Evolutionary conservation across 2,329 filamentous ascomycete species (phyloP), one percentile per base, ranked within the genome.

Genomic region (Botryosphaeria dothidea): DNA sequence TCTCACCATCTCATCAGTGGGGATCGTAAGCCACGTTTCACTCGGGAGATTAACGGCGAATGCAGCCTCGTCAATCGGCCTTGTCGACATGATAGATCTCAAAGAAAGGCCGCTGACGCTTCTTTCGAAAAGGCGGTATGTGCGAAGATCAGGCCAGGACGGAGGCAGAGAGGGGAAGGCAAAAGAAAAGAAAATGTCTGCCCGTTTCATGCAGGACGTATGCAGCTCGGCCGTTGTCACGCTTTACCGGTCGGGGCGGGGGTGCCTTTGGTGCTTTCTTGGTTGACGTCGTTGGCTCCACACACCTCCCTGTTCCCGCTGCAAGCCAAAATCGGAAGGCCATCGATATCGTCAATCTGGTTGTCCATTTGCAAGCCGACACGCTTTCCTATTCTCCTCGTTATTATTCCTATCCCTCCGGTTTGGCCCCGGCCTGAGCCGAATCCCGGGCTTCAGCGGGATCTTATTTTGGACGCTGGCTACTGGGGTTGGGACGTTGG

Each of bases 221-320:
- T 43, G 56, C 56, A 60, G 56, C 38, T 46, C 41, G 25, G 56
- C 41, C 41, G 56, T 46, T 60, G 54, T 25, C 15, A 60, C 27
- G 41, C 41, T 46, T 46, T 46, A 45, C 27, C 27, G 25, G 56
- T 25, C 13, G 34, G 41, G 38, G 41, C 27, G 25, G 27, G n/a
- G 41, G n/a, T 29, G 4, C 7, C 31, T 23, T 17, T 25, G n/a
- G 1, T 25, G 43, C 43, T 21, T 52, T 21, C 17, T 27, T 29
- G 4, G 11, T 15, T 6, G 21, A n/a, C 17, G 23, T 25, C 21
- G 38, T 11, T 43, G 25, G 23, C 38, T 23, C 43, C 25, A 57
- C n/a, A 11, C 25, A 57, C 23, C 46, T 23, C 45, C 52, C 21
- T 29, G 7, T 13, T 57, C 36, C 54, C 36, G 23, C 23, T 11